Evolutionary conservation across 495 filamentous ascomycete genomes (phyloP), one percentile per base, ranked within the genome.

Genomic region (Umbilicaria muhlenbergii): DNA sequence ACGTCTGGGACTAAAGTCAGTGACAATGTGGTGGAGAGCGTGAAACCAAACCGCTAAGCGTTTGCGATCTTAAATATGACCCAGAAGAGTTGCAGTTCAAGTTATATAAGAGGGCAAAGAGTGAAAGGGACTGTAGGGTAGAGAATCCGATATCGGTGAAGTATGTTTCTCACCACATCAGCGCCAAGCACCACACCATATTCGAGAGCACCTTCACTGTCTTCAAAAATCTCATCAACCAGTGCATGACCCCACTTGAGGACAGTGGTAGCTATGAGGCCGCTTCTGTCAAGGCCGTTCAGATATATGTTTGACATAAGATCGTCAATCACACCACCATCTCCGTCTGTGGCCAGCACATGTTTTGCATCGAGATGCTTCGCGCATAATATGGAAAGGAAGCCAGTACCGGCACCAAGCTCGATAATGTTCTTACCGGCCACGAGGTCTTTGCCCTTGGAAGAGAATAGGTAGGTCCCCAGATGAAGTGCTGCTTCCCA

Each of bases 401-500:
- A 81, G 0, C 89, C 89, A 0, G 89, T 94, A 0, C 89, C 89
- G 1, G 85, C 78, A 3, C 91, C 89, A 12, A 95, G 68, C 55
- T 96, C 89, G n/a, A 96, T 66, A 4, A 95, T 65, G 0, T 62
- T 66, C 48, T 80, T 80, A 11, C 65, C 65, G 32, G 47, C 47
- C 11, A 91, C 57, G 12, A 73, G 46, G 11, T 49, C 44, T 37
- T 49, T 51, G 11, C 68, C 74, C 1, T 51, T 38, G 0, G 55
- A 39, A 0, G 66, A 61, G 11, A 72, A 63, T 31, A 91, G 75
- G 49, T 78, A 93, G 16, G 83, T 71, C 0, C 78, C 85, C 0
- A 95, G 69, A 55, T 87, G 81, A n/a, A 96, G 61, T 0, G 86
- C 77, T 3, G 89, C 89, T 63, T 94, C 89, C 89, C 89, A 96